phyloP scores from a whole-genome alignment of 345 rosid species.

The Lagerstroemia speciosa region DNA sequence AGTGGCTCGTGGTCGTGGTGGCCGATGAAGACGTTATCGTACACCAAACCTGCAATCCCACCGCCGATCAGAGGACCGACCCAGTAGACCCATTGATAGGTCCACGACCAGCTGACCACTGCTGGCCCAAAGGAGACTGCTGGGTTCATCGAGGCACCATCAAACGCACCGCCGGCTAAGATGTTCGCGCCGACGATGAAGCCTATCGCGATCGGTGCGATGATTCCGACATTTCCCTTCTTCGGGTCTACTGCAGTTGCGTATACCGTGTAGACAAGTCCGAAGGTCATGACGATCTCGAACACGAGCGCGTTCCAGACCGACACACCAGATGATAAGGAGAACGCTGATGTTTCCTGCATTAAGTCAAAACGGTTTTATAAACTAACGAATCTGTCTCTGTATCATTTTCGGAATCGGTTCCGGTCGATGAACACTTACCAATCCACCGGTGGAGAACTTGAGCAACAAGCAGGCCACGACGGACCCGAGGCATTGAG shows the following conservation, averaged over 20 bases:
- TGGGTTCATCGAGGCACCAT: constrained; percentile 64
- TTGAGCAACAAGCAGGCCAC: constrained; percentile 77
- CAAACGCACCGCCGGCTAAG: constrained; percentile 33
- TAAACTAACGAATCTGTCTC: too few species aligned
- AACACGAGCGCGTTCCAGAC: constrained; percentile 47
- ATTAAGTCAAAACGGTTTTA: neutral
- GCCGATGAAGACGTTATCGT: constrained; percentile 45
- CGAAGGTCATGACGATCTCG: constrained; percentile 68
- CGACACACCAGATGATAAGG: constrained; percentile 26
- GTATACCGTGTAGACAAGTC: constrained; percentile 55
- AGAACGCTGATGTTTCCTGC: constrained; percentile 32
- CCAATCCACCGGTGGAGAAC: constrained; percentile 58
- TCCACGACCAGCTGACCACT: constrained; percentile 66
- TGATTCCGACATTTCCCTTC: constrained; percentile 32
- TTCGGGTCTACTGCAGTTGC: constrained; percentile 61
- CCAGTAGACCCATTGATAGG: constrained; percentile 68
- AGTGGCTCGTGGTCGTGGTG: constrained; percentile 37
- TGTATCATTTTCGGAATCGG: neutral
- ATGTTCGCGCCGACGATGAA: constrained; percentile 36
- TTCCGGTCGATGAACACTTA: constrained; percentile 8
- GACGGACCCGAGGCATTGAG: constrained; percentile 68
- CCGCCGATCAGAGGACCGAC: constrained; percentile 54
- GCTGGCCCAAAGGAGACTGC: constrained; percentile 72
- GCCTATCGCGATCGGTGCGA: constrained; percentile 32
- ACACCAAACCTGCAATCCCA: constrained; percentile 42